Evolutionary conservation across 805 yeast genomes (phyloP).

Genomic region (Kodamaea lidongshanica): DNA sequence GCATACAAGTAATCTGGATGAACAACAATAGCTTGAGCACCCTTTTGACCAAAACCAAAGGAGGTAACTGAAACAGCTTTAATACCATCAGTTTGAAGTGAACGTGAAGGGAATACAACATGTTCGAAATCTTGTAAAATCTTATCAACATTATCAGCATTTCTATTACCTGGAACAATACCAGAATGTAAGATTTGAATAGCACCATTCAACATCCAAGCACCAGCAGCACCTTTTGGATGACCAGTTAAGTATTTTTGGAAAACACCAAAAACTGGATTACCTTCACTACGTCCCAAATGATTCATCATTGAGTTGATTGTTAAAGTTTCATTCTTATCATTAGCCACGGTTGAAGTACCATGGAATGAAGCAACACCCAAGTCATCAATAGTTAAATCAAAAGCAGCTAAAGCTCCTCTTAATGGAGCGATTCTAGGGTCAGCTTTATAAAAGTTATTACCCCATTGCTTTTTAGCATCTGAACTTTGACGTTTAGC

Average conservation of each 20-base stretch:
- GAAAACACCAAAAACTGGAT: constrained; percentile 96
- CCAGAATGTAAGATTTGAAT: constrained; percentile 89
- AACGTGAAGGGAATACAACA: constrained; percentile 89
- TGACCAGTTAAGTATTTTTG: constrained; percentile 99
- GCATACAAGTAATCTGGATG: constrained; percentile 93
- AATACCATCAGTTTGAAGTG: constrained; percentile 91
- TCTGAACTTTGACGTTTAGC: constrained; percentile 77
- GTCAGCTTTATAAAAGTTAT: constrained; percentile 84
- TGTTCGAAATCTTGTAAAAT: constrained; percentile 75
- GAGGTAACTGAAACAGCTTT: constrained; percentile 97
- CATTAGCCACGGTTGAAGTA: constrained; percentile 97
- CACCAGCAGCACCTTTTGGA: constrained; percentile 99
- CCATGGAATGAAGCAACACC: constrained; percentile 99
- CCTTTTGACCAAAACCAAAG: constrained; percentile 99
- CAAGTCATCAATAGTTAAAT: constrained; percentile 88
- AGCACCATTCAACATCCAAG: constrained; percentile 99
- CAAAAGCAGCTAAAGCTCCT: constrained; percentile 93
- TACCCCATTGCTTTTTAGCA: constrained; percentile 93
- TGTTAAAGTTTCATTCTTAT: constrained; percentile 94
- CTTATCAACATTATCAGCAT: constrained; percentile 93
- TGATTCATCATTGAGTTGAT: constrained; percentile 90
- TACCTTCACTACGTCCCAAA: constrained; percentile 95
- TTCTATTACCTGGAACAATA: constrained; percentile 96
- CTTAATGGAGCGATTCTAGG: constrained; percentile 94
- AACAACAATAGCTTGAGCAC: constrained; percentile 89